Base-by-base conservation (phyloP, 805 yeast genomes). In the Metschnikowia baotianmanensis region DNA sequence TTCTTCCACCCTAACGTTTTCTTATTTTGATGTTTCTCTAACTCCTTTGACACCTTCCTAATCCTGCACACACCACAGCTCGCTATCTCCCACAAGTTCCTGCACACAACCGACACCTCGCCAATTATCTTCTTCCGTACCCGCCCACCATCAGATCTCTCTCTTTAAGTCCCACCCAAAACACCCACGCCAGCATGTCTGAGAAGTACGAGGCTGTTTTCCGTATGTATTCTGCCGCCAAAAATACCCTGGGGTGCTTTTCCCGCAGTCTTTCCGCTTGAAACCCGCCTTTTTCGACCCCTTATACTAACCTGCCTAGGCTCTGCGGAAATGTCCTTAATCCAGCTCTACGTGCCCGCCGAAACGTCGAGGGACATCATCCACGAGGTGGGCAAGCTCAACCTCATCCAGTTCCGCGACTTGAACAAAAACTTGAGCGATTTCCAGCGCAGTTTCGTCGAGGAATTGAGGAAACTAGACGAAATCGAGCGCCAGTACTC, bases 301-400 rank as follows among this genome's bases (percentile, higher is more conserved):
- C 23, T 9, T 21, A 21, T 50, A 55, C 58, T 50, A 53, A 52
- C 57, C 52, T 10, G 30, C 31, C 41, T n/a, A 63, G 71, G 96
- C 74, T 90, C 98, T 43, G 98, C 98, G 83, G 95, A 86, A 57
- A 95, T 93, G 98, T 80, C 95, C 35, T 77, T 90, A 54, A 85
- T 91, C 38, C 96, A 93, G 69, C 72, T 93, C 52, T 91, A 87
- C 62, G 80, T 93, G 45, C 91, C 98, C 7, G 81, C 86, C 20
- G 99, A 93, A 65, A 82, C 86, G 31, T 79, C 96, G 6, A 73
- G 97, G 48, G 95, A 89, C 45, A 79, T 88, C 27, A 83, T 89
- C n/a, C 78, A 87, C 43, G 78, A 86, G 20, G 69, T 93, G 26
- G 99, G 99, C 4, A 88, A 86, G 50, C 70, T 87, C 59, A 95